These are phyloP conservation scores for Trichoderma polysporum DNA, from an alignment of 2,329 filamentous ascomycete genomes.

Conservation along the genomic window DNA sequence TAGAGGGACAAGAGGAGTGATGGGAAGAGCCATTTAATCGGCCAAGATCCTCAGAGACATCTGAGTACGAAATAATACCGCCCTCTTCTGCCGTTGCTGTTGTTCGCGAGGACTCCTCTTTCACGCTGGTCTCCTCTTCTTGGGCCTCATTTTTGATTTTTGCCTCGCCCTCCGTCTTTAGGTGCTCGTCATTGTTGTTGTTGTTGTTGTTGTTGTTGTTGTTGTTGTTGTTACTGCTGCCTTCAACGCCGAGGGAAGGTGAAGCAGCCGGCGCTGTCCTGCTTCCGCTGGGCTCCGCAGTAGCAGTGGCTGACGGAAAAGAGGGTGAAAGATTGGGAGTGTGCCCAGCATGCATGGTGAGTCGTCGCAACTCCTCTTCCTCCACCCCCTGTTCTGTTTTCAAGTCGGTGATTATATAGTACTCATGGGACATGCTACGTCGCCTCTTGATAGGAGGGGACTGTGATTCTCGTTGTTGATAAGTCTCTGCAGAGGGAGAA, in stretches of 20 bases:
- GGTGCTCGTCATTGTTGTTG: neutral
- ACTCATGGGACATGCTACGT: neutral
- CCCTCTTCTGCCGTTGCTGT: no score
- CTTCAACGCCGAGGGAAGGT: neutral
- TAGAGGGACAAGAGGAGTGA: conserved; percentile 1
- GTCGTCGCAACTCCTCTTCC: conserved; percentile 49
- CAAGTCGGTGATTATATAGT: conserved; percentile 23
- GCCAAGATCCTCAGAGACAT: no score
- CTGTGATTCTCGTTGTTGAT: conserved; percentile 33
- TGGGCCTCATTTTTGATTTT: neutral
- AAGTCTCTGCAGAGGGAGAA: conserved; percentile 47
- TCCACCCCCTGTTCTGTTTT: conserved; percentile 42
- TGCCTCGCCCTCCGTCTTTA: neutral
- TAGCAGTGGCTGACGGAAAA: conserved; percentile 42
- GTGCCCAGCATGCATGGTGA: conserved; percentile 63
- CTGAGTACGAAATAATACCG: no score
- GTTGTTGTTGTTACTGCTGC: neutral
- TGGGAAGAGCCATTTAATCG: neutral
- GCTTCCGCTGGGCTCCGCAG: conserved; percentile 30
- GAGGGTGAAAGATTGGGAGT: conserved; percentile 62
- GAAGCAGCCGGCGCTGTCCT: conserved; percentile 30
- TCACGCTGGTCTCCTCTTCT: neutral
- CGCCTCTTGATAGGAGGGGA: conserved; percentile 20
- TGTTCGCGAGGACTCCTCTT: neutral
- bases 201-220: neutral